Evolutionary conservation across 2,329 filamentous ascomycete genomes (phyloP), one percentile per base, ranked within the genome.

Genomic region (Paecilomyces sp.): DNA sequence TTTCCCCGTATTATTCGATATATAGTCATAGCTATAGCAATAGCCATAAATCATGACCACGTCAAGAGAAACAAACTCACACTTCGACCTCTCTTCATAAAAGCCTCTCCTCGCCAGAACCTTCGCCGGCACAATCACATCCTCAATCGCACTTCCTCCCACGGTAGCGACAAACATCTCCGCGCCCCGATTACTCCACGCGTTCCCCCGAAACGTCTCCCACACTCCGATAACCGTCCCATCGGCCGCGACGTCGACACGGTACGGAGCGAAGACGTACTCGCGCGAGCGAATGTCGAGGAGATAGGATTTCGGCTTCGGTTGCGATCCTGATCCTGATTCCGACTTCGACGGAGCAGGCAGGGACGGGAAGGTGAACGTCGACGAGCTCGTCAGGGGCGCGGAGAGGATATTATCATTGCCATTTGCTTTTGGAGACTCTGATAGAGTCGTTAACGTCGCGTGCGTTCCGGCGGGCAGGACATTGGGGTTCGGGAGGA

Each of bases 151-250:
- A 4, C 63, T 64, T 55, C 60, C 61, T 52, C 66, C 62, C 15
- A 66, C 55, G 60, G 68, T 64, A 5, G 68, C 76, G 54, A 77
- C 65, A 54, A 75, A 75, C 58, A 79, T 81, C 54, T 80, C 80
- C 13, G 63, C 57, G 15, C 92, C 93, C 70, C 86, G 89, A 72
- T 96, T 95, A 18, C 81, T 86, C 92, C 93, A 97, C 66, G 94
- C 90, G 68, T 96, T 93, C 0, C 91, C 92, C 55, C 91, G 82
- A 72, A 88, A 96, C 28, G 91, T 96, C 79, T 93, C 90, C 88
- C 90, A 94, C 30, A 87, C 87, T 51, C 81, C 77, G 2, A 91
- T 80, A 54, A 81, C 73, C 47, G 79, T 74, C 60, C 75, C 74
- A 65, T 77, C 72, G 24, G 75, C 71, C 41, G 76, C 74, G 57